Conservation (phyloP, 208 protist genomes). For the Trypanosoma vivax region DNA sequence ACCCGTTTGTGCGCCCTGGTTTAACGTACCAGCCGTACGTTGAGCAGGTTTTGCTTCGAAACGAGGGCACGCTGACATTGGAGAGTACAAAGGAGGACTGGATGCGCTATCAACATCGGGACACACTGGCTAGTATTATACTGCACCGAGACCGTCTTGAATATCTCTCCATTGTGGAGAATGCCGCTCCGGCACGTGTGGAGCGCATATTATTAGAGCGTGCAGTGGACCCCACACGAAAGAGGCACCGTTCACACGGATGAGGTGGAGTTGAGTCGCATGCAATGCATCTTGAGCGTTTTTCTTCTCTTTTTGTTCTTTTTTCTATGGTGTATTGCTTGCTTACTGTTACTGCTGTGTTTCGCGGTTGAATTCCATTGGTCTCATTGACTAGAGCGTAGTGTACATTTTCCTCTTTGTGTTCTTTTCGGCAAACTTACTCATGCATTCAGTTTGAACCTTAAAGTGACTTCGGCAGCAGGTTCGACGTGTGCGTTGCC, state of each 20-base stretch:
- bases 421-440: no score
- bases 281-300: background rate
- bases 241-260: conserved; percentile 18
- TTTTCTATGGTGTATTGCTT: background rate
- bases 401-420: background rate
- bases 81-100: conserved; percentile 84
- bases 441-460: no score
- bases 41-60: conserved; percentile 72
- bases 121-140: conserved; percentile 76
- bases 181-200: conserved; percentile 67
- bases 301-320: background rate
- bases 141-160: conserved; percentile 56
- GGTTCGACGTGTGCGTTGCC: no score
- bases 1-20: conserved; percentile 82
- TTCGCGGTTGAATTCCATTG: background rate
- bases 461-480: no score
- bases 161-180: conserved; percentile 76
- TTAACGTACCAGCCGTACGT: conserved; percentile 79
- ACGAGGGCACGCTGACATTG: conserved; percentile 78
- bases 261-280: conserved; percentile 1
- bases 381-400: background rate
- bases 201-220: conserved; percentile 74
- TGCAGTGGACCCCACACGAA: conserved; percentile 53
- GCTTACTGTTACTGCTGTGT: background rate
- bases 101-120: conserved; percentile 81